Conservation (phyloP, 2,329 filamentous ascomycete genomes). For the Neocatenulostroma microsporum region DNA sequence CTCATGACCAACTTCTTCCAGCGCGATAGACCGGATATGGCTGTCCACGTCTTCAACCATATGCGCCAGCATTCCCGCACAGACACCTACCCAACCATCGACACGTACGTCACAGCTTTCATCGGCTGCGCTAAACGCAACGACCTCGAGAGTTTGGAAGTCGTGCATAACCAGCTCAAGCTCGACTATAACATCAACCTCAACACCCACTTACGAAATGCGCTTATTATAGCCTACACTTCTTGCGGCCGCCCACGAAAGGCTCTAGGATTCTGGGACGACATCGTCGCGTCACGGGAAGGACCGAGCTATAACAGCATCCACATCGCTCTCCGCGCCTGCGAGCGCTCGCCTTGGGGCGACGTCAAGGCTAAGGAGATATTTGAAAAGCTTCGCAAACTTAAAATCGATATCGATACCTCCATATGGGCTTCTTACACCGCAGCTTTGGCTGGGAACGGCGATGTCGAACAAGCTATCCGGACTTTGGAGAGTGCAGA, state of each 20-base stretch:
- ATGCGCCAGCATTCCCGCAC: conserved; percentile 72
- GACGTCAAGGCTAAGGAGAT: conserved; percentile 47
- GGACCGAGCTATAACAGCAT: conserved; percentile 78
- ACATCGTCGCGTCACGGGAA: conserved; percentile 75
- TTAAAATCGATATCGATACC: conserved; percentile 71
- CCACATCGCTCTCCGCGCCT: conserved; percentile 70
- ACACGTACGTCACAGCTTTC: conserved; percentile 72
- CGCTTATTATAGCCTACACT: conserved; percentile 78
- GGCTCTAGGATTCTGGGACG: conserved; percentile 72
- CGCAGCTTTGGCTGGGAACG: conserved; percentile 66
- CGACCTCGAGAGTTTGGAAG: conserved; percentile 54
- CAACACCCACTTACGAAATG: conserved; percentile 69
- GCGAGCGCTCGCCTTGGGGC: conserved; percentile 52
- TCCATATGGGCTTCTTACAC: conserved; percentile 69
- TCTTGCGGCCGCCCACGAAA: conserved; percentile 57
- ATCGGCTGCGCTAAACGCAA: conserved; percentile 51
- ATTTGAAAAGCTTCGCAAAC: conserved; percentile 61
- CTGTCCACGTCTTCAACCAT: conserved; percentile 76
- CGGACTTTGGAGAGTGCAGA: conserved; percentile 60
- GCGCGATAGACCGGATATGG: conserved; percentile 73
- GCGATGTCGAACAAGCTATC: conserved; percentile 60
- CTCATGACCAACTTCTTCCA: conserved; percentile 81
- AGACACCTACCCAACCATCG: conserved; percentile 57
- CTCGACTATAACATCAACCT: conserved; percentile 75
- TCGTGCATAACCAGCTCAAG: conserved; percentile 89